A percentile compares a stretch with the other conserved stretches of the same genome.
phyloP scores from a whole-genome alignment of 768 basidiomycete genomes.

The Fistulinella prunicolor region DNA sequence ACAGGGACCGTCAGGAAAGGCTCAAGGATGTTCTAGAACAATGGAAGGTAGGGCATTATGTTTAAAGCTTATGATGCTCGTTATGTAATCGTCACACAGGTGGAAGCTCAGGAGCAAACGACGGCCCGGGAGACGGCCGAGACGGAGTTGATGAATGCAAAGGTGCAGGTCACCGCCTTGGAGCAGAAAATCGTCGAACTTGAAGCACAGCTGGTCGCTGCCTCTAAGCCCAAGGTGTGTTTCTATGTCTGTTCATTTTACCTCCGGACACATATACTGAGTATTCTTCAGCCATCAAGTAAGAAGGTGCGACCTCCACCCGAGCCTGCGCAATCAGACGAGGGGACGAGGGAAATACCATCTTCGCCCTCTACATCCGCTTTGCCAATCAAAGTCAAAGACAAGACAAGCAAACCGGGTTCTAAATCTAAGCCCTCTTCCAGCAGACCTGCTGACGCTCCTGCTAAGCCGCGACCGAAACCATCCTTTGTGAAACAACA shows the following conservation, averaged over 20 bases:
- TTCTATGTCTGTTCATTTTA: slow-evolving; percentile 1
- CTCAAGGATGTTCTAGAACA: slow-evolving; percentile 39
- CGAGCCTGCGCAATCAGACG: slow-evolving; percentile 16
- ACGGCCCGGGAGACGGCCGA: slow-evolving; percentile 36
- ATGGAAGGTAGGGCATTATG: slow-evolving; percentile 43
- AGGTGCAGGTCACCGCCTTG: slow-evolving; percentile 18
- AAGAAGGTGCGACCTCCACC: slow-evolving; percentile 10
- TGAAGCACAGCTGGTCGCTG: slow-evolving; percentile 41
- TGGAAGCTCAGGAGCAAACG: slow-evolving; percentile 36
- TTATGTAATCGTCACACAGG: slow-evolving; percentile 29
- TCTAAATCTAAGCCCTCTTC: slow-evolving; percentile 21
- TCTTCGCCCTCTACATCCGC: slow-evolving; percentile 16
- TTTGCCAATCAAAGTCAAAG: slow-evolving; percentile 12
- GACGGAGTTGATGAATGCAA: slow-evolving; percentile 35
- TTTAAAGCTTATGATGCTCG: background rate
- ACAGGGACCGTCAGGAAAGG: slow-evolving; percentile 41
- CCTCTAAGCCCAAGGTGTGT: slow-evolving; percentile 29
- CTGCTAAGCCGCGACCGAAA: slow-evolving; percentile 25
- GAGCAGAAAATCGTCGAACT: slow-evolving; percentile 46
- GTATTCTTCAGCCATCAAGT: slow-evolving; percentile 8
- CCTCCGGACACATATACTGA: background rate
- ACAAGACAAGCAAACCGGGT: slow-evolving; percentile 10
- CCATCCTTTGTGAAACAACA: slow-evolving; percentile 15
- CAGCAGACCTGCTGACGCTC: slow-evolving; percentile 12
- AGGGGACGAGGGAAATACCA: slow-evolving; percentile 22